Conservation (phyloP, 306 rosid genomes). For the Luffa aegyptiaca region DNA sequence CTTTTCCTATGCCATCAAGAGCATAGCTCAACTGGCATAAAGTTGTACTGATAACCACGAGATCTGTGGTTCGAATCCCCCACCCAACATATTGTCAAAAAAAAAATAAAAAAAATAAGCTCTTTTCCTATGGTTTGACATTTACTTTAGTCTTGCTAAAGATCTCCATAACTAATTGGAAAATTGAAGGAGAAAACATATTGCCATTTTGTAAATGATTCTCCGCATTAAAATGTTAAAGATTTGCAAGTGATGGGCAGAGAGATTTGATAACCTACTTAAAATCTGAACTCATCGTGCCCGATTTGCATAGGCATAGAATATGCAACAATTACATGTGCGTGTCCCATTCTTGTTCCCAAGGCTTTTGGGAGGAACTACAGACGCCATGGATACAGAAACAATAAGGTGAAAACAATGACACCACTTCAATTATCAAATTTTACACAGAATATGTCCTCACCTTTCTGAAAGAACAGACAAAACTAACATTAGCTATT, state of each 20-base stretch:
- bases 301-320: neutral
- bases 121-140: too few species aligned
- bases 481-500: neutral
- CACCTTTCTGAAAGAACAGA: neutral
- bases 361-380: neutral
- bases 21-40: too few species aligned
- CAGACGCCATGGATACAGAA: neutral
- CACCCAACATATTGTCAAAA: too few species aligned
- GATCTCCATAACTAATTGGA: neutral
- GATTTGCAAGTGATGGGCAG: neutral
- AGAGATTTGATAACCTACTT: neutral
- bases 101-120: too few species aligned
- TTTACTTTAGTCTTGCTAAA: neutral
- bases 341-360: slow-evolving; percentile 2
- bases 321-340: neutral
- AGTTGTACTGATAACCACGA: too few species aligned
- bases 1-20: too few species aligned
- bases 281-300: neutral
- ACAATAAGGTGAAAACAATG: slow-evolving; percentile 1
- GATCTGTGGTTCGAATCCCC: too few species aligned
- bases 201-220: too few species aligned
- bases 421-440: neutral
- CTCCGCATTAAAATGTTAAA: neutral
- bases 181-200: too few species aligned
- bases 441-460: neutral